Conservation (phyloP, 1,284 basidiomycete genomes). For the Leccinum pachyderme region DNA sequence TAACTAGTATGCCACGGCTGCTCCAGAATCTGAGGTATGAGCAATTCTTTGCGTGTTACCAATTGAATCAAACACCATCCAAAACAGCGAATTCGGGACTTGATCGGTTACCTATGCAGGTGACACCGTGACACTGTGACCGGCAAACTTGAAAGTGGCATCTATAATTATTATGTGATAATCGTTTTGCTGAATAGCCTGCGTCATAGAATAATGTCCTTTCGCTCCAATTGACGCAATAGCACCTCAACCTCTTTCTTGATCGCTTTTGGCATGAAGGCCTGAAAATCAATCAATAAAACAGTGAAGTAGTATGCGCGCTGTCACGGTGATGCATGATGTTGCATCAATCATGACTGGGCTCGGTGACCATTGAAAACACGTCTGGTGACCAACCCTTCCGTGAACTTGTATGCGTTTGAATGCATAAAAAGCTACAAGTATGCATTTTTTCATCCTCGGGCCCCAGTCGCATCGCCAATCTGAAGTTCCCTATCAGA, state of each 20-base stretch:
- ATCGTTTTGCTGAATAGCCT: too few relatives aligned
- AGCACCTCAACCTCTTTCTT: background rate
- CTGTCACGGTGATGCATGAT: background rate
- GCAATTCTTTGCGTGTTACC: too few relatives aligned
- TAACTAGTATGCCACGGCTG: too few relatives aligned
- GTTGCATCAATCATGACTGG: background rate
- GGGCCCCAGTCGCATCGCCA: background rate
- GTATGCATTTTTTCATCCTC: background rate
- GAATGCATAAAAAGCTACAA: background rate
- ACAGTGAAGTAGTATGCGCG: too few relatives aligned
- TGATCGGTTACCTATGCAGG: too few relatives aligned
- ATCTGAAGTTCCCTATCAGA: background rate
- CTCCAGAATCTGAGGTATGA: too few relatives aligned
- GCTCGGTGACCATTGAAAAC: background rate
- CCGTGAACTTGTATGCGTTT: background rate
- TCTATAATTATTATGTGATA: too few relatives aligned
- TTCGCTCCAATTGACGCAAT: background rate
- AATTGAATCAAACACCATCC: too few relatives aligned
- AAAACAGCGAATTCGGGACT: too few relatives aligned
- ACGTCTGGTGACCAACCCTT: background rate
- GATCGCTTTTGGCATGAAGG: background rate
- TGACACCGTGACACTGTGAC: too few relatives aligned
- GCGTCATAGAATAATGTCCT: background rate
- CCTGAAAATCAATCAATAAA: background rate
- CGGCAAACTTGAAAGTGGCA: too few relatives aligned